Evolutionary conservation across 208 protist genomes (phyloP).

Genomic region (Wallacemonas rigidus): DNA sequence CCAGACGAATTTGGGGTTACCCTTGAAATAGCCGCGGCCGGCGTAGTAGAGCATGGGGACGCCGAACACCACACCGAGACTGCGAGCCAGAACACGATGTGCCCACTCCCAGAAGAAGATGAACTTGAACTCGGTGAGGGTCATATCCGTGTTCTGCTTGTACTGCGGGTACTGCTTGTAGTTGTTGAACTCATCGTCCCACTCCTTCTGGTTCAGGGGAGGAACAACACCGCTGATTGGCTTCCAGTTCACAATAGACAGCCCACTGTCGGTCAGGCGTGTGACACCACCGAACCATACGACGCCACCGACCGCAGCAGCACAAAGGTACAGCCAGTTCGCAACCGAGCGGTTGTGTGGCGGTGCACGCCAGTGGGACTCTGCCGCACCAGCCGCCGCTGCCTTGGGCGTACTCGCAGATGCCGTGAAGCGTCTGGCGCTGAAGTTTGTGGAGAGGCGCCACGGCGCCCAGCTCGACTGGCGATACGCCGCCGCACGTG

Average conservation of each 20-base stretch:
- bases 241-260: constrained; percentile 96
- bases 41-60: constrained; percentile 92
- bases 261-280: constrained; percentile 93
- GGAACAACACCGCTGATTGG: constrained; percentile 89
- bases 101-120: constrained; percentile 98
- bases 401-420: neutral
- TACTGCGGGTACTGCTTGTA: constrained; percentile 97
- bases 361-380: constrained; percentile 28
- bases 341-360: constrained; percentile 69
- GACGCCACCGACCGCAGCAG: constrained; percentile 87
- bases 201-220: constrained; percentile 90
- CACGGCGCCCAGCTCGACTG: neutral
- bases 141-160: constrained; percentile 94
- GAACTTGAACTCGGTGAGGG: constrained; percentile 94
- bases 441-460: neutral
- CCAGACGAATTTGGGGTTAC: constrained; percentile 43
- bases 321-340: constrained; percentile 88
- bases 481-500: neutral
- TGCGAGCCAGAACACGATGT: constrained; percentile 93
- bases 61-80: constrained; percentile 89
- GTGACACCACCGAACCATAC: constrained; percentile 95
- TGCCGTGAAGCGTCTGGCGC: neutral
- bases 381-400: neutral
- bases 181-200: constrained; percentile 95
- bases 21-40: constrained; percentile 57